Evolutionary conservation across 305 asterid species (phyloP).

Genomic region (Solanum hybrid): DNA sequence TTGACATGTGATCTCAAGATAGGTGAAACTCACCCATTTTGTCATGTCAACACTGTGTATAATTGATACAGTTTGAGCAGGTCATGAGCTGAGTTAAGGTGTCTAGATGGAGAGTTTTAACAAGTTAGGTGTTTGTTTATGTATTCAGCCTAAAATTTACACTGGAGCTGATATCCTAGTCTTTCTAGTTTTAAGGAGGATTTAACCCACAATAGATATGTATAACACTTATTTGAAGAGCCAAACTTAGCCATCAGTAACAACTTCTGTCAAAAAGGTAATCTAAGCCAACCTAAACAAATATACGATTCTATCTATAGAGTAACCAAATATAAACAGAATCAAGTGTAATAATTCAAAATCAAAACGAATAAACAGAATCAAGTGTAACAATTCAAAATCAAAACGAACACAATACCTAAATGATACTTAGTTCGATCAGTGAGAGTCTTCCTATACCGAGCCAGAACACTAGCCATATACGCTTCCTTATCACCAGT

Average conservation of each 20-base stretch:
- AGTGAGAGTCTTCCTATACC: slow-evolving; percentile 64
- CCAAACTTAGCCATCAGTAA: neutral
- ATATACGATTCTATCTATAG: neutral
- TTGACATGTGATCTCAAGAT: neutral
- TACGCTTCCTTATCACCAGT: slow-evolving; percentile 93
- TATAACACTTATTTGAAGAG: neutral
- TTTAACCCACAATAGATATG: neutral
- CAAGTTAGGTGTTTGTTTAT: neutral
- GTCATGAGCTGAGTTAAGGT: neutral
- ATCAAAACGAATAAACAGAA: neutral
- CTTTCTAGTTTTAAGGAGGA: neutral
- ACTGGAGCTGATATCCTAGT: neutral
- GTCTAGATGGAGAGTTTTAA: neutral
- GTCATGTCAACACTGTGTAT: neutral
- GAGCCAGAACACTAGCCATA: slow-evolving; percentile 88
- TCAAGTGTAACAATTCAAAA: neutral
- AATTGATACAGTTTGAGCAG: neutral
- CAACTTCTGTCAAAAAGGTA: neutral
- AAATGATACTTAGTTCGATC: slow-evolving; percentile 89
- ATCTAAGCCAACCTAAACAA: neutral
- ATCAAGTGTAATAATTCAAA: neutral
- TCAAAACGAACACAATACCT: slow-evolving; percentile 21
- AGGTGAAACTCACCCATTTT: neutral
- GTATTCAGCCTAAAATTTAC: neutral
- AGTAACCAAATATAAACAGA: neutral